Percentiles rank a stretch among this genome's conserved stretches.
Conservation (phyloP, 257 asterid species). For the Cruciata laevipes region DNA sequence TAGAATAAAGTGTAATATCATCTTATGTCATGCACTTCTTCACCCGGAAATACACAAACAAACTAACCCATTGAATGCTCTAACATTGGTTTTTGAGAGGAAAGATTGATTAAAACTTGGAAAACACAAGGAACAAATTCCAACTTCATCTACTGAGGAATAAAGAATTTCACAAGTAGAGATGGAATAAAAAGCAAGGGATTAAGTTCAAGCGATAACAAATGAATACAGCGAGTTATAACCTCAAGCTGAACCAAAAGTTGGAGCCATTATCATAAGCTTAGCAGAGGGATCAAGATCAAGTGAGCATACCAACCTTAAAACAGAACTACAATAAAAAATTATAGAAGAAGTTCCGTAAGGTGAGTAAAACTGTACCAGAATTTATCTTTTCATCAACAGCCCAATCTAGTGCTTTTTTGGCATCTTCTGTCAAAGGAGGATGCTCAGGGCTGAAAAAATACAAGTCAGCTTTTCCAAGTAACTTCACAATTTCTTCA, state of each 20-base stretch:
- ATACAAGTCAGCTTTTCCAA: slow-evolving; percentile 37
- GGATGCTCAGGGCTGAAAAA: slow-evolving; percentile 55
- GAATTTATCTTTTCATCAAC: slow-evolving; percentile 50
- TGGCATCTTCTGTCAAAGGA: slow-evolving; percentile 59
- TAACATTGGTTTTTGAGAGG: not conserved
- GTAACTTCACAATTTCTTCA: slow-evolving; percentile 43
- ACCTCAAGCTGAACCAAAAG: not conserved
- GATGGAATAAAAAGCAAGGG: not conserved
- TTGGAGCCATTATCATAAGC: not conserved
- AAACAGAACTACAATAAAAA: not conserved
- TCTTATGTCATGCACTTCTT: not conserved
- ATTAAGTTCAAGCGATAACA: not conserved
- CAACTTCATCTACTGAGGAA: not conserved
- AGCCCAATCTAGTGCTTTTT: slow-evolving; percentile 67
- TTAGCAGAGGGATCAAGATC: not conserved
- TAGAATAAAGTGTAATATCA: not conserved
- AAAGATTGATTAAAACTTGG: not conserved
- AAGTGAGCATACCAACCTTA: not conserved
- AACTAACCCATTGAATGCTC: not conserved
- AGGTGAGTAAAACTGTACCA: slow-evolving; percentile 25
- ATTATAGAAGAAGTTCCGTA: not conserved
- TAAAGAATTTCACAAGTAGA: not conserved
- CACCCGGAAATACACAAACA: not conserved
- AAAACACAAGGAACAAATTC: not conserved
- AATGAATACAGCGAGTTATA: not conserved